A percentile compares a stretch with the other conserved stretches of the same genome.
Conservation (phyloP, 192 early-diverging fungal species). For the Coemansia sp. region DNA sequence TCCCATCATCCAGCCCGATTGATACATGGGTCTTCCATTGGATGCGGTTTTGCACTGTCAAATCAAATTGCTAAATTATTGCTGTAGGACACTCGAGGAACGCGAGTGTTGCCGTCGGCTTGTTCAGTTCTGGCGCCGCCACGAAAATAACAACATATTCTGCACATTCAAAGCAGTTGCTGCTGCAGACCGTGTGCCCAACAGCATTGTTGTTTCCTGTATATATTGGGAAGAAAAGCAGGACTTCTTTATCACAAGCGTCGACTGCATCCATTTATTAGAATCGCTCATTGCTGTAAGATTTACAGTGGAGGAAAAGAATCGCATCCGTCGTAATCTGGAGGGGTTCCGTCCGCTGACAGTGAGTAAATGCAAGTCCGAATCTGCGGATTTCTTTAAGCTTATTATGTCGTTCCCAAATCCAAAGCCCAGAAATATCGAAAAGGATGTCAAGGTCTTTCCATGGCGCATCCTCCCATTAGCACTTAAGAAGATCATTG, state of each 20-base stretch:
- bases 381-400: constrained; percentile 79
- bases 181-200: constrained; percentile 59
- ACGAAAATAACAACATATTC: constrained; percentile 64
- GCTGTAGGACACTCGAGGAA: constrained; percentile 61
- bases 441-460: constrained; percentile 89
- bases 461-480: constrained; percentile 70
- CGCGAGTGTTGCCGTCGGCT: constrained; percentile 64
- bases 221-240: constrained; percentile 76
- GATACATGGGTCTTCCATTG: no score
- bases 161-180: constrained; percentile 66
- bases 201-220: constrained; percentile 75
- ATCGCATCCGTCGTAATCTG: constrained; percentile 82
- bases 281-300: constrained; percentile 73
- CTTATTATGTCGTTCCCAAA: constrained; percentile 81
- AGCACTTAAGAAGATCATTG: constrained; percentile 76
- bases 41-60: no score
- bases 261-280: constrained; percentile 75
- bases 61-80: neutral
- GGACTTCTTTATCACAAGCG: constrained; percentile 77
- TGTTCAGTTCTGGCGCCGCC: constrained; percentile 74
- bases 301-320: constrained; percentile 83
- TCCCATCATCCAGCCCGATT: no score
- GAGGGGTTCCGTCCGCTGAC: constrained; percentile 79
- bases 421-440: constrained; percentile 83
- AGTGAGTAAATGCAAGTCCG: constrained; percentile 72